These are phyloP conservation scores for Aristolochia fimbriata DNA, from an alignment of 164 flowering plant genomes.

Conservation along the genomic window DNA sequence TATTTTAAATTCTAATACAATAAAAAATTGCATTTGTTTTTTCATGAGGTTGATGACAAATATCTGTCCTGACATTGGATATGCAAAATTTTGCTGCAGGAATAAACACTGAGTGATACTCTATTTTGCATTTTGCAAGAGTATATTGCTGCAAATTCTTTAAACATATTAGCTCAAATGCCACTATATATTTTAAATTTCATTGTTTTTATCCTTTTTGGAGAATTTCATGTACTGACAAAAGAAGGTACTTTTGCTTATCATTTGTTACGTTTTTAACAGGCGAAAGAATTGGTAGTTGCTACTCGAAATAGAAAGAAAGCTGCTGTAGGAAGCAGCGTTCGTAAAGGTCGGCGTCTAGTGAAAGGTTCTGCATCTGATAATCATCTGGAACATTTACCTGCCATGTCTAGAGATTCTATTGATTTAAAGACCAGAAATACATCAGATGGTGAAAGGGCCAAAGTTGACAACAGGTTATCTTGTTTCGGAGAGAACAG, in stretches of 20 bases:
- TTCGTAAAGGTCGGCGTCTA: slow-evolving; percentile 37
- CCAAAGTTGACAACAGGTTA: slow-evolving; percentile 6
- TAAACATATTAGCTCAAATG: too few relatives aligned
- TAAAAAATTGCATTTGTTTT: too few relatives aligned
- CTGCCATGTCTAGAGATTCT: neutral
- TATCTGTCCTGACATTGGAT: too few relatives aligned
- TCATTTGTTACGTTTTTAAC: neutral
- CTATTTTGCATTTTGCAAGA: too few relatives aligned
- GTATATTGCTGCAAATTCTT: too few relatives aligned
- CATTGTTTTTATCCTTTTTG: neutral
- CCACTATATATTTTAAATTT: neutral
- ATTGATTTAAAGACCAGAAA: slow-evolving; percentile 4
- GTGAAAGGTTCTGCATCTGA: slow-evolving; percentile 28
- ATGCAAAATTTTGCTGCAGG: too few relatives aligned
- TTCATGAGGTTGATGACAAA: too few relatives aligned
- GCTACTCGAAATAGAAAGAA: slow-evolving; percentile 20
- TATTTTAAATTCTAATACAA: too few relatives aligned
- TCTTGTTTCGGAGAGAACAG: slow-evolving; percentile 1
- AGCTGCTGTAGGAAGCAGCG: slow-evolving; percentile 11
- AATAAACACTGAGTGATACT: too few relatives aligned
- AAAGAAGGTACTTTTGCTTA: neutral
- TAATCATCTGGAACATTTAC: neutral
- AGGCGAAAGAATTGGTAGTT: slow-evolving; percentile 16
- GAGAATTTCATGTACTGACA: neutral
- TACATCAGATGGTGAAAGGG: slow-evolving; percentile 5